Percentiles rank a stretch among this genome's conserved stretches.
phyloP scores from a whole-genome alignment of 2,329 filamentous ascomycete species.

The Colletotrichum costaricense region DNA sequence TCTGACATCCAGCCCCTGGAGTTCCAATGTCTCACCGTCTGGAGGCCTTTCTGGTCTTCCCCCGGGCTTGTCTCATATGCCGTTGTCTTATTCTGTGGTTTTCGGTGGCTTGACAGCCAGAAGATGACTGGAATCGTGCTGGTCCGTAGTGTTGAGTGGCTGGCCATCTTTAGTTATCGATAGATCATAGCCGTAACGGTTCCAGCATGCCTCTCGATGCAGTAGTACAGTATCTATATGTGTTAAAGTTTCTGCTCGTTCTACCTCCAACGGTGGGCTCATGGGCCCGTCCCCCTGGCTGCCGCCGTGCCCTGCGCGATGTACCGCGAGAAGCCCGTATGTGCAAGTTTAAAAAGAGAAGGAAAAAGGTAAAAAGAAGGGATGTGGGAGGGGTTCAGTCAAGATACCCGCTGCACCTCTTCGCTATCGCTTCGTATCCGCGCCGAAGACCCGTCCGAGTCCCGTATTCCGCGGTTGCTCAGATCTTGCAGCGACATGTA shows the following conservation, averaged over 20 bases:
- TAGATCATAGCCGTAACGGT: neutral
- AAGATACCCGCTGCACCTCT: constrained; percentile 14
- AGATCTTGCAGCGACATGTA: neutral
- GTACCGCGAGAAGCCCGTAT: constrained; percentile 4
- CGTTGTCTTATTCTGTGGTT: neutral
- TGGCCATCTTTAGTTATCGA: neutral
- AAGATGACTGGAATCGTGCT: neutral
- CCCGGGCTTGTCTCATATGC: neutral
- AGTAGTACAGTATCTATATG: neutral
- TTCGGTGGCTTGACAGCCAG: neutral
- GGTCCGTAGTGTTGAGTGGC: neutral
- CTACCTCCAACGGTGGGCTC: constrained; percentile 9
- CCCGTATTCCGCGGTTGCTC: neutral
- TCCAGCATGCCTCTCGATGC: neutral
- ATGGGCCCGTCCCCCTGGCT: neutral
- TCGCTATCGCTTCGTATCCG: constrained; percentile 16
- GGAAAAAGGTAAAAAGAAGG: constrained; percentile 14
- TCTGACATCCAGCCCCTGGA: neutral
- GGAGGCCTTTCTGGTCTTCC: neutral
- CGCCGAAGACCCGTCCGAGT: neutral
- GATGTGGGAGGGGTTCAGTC: constrained; percentile 20
- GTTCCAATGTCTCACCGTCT: constrained; percentile 1
- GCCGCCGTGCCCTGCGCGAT: constrained; percentile 3
- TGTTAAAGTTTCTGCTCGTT: neutral
- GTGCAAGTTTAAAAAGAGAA: constrained; percentile 1